Evolutionary conservation across 805 yeast species (phyloP).

Genomic region (Blastobotrys robertii): DNA sequence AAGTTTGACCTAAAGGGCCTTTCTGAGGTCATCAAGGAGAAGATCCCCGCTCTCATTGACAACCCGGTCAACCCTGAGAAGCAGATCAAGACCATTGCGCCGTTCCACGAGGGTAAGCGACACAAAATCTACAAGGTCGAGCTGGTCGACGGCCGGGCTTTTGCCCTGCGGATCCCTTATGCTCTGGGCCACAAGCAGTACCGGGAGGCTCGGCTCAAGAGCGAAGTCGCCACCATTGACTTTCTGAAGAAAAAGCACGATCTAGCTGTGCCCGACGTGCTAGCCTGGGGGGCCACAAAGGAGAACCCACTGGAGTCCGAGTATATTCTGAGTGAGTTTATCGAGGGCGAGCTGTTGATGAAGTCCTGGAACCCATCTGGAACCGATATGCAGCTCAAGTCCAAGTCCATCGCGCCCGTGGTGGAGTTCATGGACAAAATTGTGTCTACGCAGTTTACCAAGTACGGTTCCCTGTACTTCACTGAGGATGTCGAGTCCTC

Average conservation of each 20-base stretch:
- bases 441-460: constrained; percentile 50
- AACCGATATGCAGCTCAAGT: constrained; percentile 41
- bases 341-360: constrained; percentile 78
- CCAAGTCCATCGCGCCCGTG: constrained; percentile 55
- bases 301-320: constrained; percentile 62
- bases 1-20: constrained; percentile 75
- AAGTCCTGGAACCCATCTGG: constrained; percentile 81
- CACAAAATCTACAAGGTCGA: constrained; percentile 75
- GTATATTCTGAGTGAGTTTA: constrained; percentile 69
- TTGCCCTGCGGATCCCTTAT: constrained; percentile 81
- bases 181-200: constrained; percentile 57
- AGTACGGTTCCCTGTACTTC: constrained; percentile 78
- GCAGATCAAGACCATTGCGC: constrained; percentile 59
- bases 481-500: constrained; percentile 49
- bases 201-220: constrained; percentile 49
- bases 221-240: constrained; percentile 93
- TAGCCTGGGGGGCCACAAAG: constrained; percentile 52
- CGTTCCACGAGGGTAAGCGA: constrained; percentile 90
- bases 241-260: constrained; percentile 58
- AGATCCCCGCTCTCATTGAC: constrained; percentile 18
- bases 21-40: constrained; percentile 28
- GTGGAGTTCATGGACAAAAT: constrained; percentile 54
- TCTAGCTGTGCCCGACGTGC: constrained; percentile 62
- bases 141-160: constrained; percentile 46
- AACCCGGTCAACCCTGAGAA: constrained; percentile 39